Conservation (phyloP, 305 asterid genomes). For the Salvia sclarea region DNA sequence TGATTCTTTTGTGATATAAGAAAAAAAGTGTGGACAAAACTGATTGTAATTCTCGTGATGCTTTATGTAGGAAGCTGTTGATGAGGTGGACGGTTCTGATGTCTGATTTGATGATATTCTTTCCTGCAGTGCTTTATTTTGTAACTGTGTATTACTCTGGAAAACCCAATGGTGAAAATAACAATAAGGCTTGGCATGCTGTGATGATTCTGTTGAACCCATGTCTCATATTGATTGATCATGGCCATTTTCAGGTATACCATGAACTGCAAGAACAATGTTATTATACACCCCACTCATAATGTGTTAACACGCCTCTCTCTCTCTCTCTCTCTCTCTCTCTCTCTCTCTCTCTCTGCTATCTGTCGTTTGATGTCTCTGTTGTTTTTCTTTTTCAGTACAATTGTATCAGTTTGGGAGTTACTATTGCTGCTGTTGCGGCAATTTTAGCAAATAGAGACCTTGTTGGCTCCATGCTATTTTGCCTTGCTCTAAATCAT, state of each 20-base stretch:
- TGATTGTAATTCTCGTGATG: slow-evolving; percentile 34
- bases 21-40: slow-evolving; percentile 8
- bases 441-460: slow-evolving; percentile 75
- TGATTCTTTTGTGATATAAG: slow-evolving; percentile 7
- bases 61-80: slow-evolving; percentile 88
- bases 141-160: slow-evolving; percentile 52
- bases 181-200: slow-evolving; percentile 62
- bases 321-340: not conserved
- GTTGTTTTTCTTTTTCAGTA: slow-evolving; percentile 51
- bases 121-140: slow-evolving; percentile 87
- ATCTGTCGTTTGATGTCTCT: slow-evolving; percentile 11
- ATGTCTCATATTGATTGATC: slow-evolving; percentile 90
- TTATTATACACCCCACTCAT: slow-evolving; percentile 8
- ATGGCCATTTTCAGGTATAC: slow-evolving; percentile 95
- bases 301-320: not conserved
- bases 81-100: slow-evolving; percentile 96
- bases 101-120: slow-evolving; percentile 87
- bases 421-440: slow-evolving; percentile 77
- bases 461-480: slow-evolving; percentile 70
- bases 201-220: slow-evolving; percentile 85
- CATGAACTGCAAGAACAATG: not conserved
- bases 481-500: slow-evolving; percentile 92
- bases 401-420: slow-evolving; percentile 92
- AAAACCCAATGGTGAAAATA: slow-evolving; percentile 40
- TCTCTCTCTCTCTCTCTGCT: not conserved